phyloP scores from a whole-genome alignment of 148 eudicot genomes.

The Tetragonia tetragonoides region DNA sequence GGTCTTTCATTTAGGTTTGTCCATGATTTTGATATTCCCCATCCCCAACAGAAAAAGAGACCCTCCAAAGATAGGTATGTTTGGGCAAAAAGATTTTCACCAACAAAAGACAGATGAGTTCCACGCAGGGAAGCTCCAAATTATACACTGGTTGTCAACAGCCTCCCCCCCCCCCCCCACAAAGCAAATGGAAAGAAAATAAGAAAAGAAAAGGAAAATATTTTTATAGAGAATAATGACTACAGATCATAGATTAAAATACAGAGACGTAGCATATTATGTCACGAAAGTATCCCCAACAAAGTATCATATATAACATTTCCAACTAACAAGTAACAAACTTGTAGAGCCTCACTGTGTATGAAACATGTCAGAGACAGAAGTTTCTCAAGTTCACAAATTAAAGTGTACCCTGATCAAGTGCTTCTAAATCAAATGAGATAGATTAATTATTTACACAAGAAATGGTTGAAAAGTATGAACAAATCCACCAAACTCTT shows the following conservation, averaged over 20 bases:
- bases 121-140: background rate
- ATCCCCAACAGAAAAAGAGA: background rate
- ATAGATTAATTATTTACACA: background rate
- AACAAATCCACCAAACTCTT: constrained; percentile 12
- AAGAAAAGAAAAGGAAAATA: background rate
- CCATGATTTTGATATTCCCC: background rate
- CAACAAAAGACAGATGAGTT: background rate
- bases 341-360: background rate
- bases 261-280: background rate
- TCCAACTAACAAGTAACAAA: background rate
- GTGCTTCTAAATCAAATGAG: constrained; percentile 4
- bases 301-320: background rate
- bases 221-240: background rate
- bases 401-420: background rate
- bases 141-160: background rate
- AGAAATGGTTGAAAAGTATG: background rate
- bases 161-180: background rate
- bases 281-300: background rate
- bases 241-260: background rate
- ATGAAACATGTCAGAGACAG: background rate
- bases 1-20: background rate
- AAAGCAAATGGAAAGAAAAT: background rate
- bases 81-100: background rate
- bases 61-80: background rate
- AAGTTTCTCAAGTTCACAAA: background rate